Conservation (phyloP, 1,284 basidiomycete species). For the Ceratobasidium sp. region DNA sequence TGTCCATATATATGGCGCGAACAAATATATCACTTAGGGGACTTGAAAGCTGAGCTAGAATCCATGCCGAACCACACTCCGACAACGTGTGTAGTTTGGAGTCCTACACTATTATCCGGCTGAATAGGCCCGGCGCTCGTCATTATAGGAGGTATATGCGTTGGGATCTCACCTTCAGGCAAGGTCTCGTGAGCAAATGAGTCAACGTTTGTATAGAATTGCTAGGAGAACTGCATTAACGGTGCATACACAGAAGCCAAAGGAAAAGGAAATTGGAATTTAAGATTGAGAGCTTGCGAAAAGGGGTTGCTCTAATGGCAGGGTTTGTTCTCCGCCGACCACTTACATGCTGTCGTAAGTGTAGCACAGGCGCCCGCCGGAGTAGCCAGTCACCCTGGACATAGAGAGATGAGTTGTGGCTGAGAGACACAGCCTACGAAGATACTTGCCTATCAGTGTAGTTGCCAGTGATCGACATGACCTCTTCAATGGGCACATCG, state of each 20-base stretch:
- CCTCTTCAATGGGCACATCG: constrained; percentile 26
- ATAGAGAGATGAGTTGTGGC: not conserved
- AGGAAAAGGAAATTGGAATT: not conserved
- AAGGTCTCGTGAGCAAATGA: not conserved
- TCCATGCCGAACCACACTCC: not conserved
- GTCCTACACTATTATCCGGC: not conserved
- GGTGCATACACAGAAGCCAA: constrained; percentile 27
- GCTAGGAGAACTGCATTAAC: constrained; percentile 26
- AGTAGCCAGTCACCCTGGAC: constrained; percentile 28
- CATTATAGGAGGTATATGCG: constrained; percentile 32
- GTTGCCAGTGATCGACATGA: constrained; percentile 34
- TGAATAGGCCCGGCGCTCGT: constrained; percentile 17
- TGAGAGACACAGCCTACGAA: not conserved
- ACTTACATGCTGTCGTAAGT: constrained; percentile 40
- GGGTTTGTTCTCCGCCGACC: constrained; percentile 7
- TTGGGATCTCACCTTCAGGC: constrained; percentile 23
- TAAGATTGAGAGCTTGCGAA: not conserved
- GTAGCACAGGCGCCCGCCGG: constrained; percentile 35
- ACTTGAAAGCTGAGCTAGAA: constrained; percentile 2
- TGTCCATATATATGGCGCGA: not conserved
- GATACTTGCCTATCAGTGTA: constrained; percentile 29
- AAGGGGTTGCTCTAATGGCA: constrained; percentile 21
- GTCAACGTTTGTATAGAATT: constrained; percentile 1
- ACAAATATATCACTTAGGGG: constrained; percentile 1
- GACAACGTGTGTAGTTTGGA: constrained; percentile 7